Evolutionary conservation across 2,329 filamentous ascomycete species (phyloP), one percentile per base, ranked within the genome.

Genomic region (Leptographium procerum): DNA sequence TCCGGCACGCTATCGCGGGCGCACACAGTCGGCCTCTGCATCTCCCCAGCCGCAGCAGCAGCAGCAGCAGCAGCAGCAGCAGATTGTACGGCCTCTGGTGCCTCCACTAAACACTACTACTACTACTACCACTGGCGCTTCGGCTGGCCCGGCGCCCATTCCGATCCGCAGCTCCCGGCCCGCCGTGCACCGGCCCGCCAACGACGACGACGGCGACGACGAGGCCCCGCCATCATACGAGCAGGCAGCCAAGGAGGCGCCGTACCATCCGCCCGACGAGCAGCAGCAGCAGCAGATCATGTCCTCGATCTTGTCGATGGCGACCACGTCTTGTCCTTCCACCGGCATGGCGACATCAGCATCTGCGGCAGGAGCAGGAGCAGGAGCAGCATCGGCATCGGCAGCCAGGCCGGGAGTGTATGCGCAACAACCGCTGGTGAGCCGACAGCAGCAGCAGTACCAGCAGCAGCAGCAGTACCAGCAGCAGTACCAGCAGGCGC

Each of bases 201-300:
- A 69, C 3, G 64, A 69, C 0, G 75, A 76, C 5, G 71, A 71
- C 9, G 71, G 71, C 9, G 71, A 66, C 6, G 67, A 69, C 2
- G 79, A 80, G 33, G 78, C 79, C 7, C 80, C 80, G 48, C 80
- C 80, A 1, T 77, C 78, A 13, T 83, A 83, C 64, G 80, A 83
- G 67, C 78, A 83, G 66, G 79, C 80, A 4, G 74, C 79, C 22
- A 75, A 77, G 58, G 72, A 77, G 56, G 69, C 72, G 10, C 74
- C 77, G 3, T 83, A 82, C 61, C 70, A 75, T 11, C 81, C 80
- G 26, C 78, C 79, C 0, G 66, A 71, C 4, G 79, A 78, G 22
- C 76, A 82, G 55, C 45, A 36, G 31, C 43, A 36, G 14, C n/a
- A 9, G n/a, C 43, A 45, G 29, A 6, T n/a, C 45, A n/a, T 24